These are phyloP conservation scores for Ensete ventricosum DNA, from an alignment of 176 grass and related monocot genomes.

Conservation along the genomic window DNA sequence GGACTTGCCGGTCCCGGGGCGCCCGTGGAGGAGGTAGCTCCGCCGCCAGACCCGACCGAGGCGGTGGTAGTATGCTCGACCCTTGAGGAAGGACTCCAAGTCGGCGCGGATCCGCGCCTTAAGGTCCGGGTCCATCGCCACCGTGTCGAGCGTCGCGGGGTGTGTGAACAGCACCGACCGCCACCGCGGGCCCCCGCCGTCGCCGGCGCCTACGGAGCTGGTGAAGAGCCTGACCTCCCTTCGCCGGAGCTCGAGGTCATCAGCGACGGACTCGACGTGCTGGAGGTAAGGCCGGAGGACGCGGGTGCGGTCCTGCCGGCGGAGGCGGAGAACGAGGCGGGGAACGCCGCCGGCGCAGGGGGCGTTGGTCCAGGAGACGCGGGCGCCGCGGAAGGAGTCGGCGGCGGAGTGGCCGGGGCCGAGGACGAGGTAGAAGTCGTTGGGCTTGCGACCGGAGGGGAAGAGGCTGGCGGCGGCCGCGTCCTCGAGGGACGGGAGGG, in stretches of 20 bases:
- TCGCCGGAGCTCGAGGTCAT: slow-evolving; percentile 64
- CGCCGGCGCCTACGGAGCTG: background rate
- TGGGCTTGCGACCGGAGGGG: slow-evolving; percentile 56
- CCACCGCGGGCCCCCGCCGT: background rate
- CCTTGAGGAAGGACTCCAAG: slow-evolving; percentile 75
- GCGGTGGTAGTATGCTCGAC: slow-evolving; percentile 68
- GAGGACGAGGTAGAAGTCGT: slow-evolving; percentile 70
- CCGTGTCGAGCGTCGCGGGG: slow-evolving; percentile 73
- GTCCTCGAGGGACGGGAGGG: slow-evolving; percentile 67
- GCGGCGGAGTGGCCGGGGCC: slow-evolving; percentile 36
- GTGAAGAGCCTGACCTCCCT: slow-evolving; percentile 52
- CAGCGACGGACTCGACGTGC: slow-evolving; percentile 75
- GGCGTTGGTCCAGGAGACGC: slow-evolving; percentile 57
- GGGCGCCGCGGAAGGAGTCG: slow-evolving; percentile 74
- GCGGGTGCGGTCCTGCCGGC: slow-evolving; percentile 65
- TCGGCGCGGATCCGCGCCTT: slow-evolving; percentile 55
- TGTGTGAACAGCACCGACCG: slow-evolving; percentile 62
- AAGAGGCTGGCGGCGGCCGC: slow-evolving; percentile 54
- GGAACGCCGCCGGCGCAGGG: background rate
- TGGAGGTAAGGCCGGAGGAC: slow-evolving; percentile 81
- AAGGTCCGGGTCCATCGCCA: slow-evolving; percentile 80
- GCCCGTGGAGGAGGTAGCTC: slow-evolving; percentile 88
- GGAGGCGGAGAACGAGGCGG: slow-evolving; percentile 63
- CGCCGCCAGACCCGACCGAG: slow-evolving; percentile 90
- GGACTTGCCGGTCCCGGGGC: slow-evolving; percentile 75